A percentile compares a stretch with the other conserved stretches of the same genome.
These are phyloP conservation scores for Aspergillus ostianus DNA, from an alignment of 495 filamentous ascomycete genomes.

Conservation along the genomic window DNA sequence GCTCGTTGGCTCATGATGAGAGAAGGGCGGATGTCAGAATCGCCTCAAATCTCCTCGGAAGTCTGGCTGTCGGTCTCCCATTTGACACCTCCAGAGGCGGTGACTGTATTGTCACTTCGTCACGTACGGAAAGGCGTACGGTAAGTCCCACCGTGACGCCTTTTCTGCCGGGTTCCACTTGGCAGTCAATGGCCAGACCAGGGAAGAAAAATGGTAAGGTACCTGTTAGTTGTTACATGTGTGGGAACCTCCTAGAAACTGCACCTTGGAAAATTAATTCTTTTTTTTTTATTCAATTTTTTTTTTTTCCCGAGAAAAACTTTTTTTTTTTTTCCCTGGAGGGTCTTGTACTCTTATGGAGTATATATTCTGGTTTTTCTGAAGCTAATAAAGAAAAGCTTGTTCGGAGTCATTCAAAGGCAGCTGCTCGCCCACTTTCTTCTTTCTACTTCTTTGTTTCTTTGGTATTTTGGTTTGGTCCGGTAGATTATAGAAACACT, in stretches of 20 bases:
- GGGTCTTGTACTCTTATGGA: slow-evolving; percentile 3
- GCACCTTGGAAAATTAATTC: slow-evolving; percentile 7
- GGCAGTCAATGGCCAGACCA: slow-evolving; percentile 24
- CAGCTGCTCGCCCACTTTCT: slow-evolving; percentile 19
- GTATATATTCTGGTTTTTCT: slow-evolving; percentile 1
- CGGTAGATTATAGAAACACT: background rate
- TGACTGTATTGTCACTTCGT: slow-evolving; percentile 8
- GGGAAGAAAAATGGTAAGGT: slow-evolving; percentile 17
- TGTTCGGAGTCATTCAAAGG: slow-evolving; percentile 26
- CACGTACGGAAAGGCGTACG: slow-evolving; percentile 21
- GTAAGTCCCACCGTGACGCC: slow-evolving; percentile 23
- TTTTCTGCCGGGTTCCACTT: slow-evolving; percentile 15
- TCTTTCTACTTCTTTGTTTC: background rate
- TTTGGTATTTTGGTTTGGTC: background rate
- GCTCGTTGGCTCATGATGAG: slow-evolving; percentile 1
- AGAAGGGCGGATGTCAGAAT: background rate
- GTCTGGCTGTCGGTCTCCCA: slow-evolving; percentile 1
- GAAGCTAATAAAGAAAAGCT: slow-evolving; percentile 14
- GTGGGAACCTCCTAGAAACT: slow-evolving; percentile 20
- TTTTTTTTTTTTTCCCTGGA: background rate
- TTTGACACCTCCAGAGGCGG: slow-evolving; percentile 4
- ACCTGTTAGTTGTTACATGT: slow-evolving; percentile 28
- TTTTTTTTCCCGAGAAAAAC: slow-evolving; percentile 1
- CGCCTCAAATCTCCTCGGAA: slow-evolving; percentile 14
- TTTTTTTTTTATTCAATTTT: background rate